Evolutionary conservation across 208 protist genomes (phyloP).

Genomic region (Crithidia bombi): DNA sequence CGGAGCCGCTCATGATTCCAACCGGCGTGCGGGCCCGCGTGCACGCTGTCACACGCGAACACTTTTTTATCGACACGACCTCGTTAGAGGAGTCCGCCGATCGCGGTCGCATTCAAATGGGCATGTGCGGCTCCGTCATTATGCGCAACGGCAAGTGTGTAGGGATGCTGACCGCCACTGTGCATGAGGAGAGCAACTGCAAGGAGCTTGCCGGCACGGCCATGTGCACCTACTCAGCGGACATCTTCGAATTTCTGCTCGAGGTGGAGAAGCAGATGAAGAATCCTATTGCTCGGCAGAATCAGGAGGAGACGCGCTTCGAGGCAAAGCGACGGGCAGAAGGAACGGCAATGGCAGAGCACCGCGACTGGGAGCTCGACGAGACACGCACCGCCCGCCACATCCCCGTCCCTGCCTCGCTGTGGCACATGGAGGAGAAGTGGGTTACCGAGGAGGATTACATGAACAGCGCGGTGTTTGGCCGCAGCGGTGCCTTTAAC

Average conservation of each 20-base stretch:
- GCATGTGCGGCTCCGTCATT: constrained; percentile 89
- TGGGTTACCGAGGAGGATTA: constrained; percentile 91
- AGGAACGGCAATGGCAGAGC: constrained; percentile 28
- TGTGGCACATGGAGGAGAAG: constrained; percentile 92
- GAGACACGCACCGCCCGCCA: constrained; percentile 80
- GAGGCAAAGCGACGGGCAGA: constrained; percentile 60
- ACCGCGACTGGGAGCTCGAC: constrained; percentile 82
- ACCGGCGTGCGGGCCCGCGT: constrained; percentile 85
- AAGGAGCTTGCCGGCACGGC: constrained; percentile 84
- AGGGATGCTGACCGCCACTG: constrained; percentile 92
- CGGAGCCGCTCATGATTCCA: constrained; percentile 89
- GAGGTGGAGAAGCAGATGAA: constrained; percentile 93
- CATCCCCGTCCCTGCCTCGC: constrained; percentile 80
- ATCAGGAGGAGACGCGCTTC: constrained; percentile 77
- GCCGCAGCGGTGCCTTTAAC: constrained; percentile 81
- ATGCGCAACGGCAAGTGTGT: constrained; percentile 91
- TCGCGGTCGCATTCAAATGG: constrained; percentile 80
- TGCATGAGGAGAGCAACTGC: constrained; percentile 82
- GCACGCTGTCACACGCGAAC: constrained; percentile 78
- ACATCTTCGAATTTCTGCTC: constrained; percentile 91
- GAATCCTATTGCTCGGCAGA: constrained; percentile 48
- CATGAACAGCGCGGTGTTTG: constrained; percentile 82
- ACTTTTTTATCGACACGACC: constrained; percentile 90
- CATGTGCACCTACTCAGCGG: constrained; percentile 86
- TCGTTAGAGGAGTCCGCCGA: constrained; percentile 68